Percentiles rank a stretch among this genome's conserved stretches.
Conservation (phyloP, 495 filamentous ascomycete species). For the Neurospora sp. region DNA sequence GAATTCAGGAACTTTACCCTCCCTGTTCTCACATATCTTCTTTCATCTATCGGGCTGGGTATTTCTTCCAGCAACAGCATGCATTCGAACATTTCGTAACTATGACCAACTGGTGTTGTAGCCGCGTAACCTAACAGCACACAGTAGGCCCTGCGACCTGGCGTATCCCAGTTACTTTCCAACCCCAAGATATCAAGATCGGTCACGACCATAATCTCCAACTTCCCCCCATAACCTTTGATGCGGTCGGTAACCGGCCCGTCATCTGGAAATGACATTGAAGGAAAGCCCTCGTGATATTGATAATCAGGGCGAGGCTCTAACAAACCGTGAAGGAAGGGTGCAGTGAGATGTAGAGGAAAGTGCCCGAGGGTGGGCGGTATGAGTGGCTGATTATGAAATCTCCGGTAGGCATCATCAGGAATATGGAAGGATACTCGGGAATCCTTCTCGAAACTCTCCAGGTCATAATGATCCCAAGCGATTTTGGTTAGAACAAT, state of each 20-base stretch:
- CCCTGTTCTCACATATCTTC: neutral
- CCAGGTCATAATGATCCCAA: neutral
- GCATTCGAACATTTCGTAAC: neutral
- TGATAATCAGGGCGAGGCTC: neutral
- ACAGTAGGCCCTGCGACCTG: neutral
- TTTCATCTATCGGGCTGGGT: neutral
- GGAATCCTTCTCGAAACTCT: neutral
- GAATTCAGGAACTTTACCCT: neutral
- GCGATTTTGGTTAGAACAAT: accelerated
- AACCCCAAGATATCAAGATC: too few species aligned
- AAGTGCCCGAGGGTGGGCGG: neutral
- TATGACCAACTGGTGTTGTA: neutral
- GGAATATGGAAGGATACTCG: neutral
- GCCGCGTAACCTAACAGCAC: neutral
- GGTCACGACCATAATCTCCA: too few species aligned
- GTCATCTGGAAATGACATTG: neutral
- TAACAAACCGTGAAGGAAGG: neutral
- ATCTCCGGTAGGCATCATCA: neutral
- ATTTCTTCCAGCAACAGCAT: neutral
- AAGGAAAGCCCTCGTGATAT: neutral
- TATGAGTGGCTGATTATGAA: neutral
- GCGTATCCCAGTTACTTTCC: neutral
- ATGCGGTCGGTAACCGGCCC: neutral
- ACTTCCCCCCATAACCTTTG: neutral
- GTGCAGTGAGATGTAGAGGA: neutral